A percentile compares a stretch with the other conserved stretches of the same genome.
These are phyloP conservation scores for Cryptosporidium ryanae DNA, from an alignment of 169 alveolate genomes.

Conservation along the genomic window DNA sequence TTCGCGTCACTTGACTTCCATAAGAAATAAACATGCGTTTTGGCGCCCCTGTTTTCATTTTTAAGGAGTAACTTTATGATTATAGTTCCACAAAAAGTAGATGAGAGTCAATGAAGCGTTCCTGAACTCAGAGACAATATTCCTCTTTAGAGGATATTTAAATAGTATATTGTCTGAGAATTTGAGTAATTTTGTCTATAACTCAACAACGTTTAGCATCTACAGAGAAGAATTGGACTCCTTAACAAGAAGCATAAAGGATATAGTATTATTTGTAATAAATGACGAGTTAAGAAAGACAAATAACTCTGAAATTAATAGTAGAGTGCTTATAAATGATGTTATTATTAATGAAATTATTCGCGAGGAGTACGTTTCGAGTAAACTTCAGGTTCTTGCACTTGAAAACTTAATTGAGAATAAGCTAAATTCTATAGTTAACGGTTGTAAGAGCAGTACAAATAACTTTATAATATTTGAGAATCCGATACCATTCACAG, in stretches of 20 bases:
- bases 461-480: conserved; percentile 38
- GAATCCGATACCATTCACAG: neutral
- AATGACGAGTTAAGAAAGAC: conserved; percentile 16
- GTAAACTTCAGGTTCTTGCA: conserved; percentile 14
- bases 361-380: conserved; percentile 1
- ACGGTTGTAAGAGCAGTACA: neutral
- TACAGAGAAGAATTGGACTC: conserved; percentile 26
- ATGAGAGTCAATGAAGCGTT: conserved; percentile 6
- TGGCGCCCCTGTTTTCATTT: too few species aligned
- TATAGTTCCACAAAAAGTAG: neutral
- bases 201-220: conserved; percentile 20
- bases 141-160: conserved; percentile 52
- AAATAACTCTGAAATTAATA: neutral
- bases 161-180: conserved; percentile 18
- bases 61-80: too few species aligned
- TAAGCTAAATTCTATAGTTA: conserved; percentile 1
- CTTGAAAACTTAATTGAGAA: conserved; percentile 11
- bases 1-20: too few species aligned
- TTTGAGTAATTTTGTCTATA: neutral
- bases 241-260: conserved; percentile 29
- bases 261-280: conserved; percentile 12
- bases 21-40: too few species aligned
- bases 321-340: neutral
- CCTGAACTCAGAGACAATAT: conserved; percentile 4
- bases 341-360: neutral